Evolutionary conservation across 768 basidiomycete species (phyloP), one percentile per base, ranked within the genome.

Genomic region (Agrocybe praecox): DNA sequence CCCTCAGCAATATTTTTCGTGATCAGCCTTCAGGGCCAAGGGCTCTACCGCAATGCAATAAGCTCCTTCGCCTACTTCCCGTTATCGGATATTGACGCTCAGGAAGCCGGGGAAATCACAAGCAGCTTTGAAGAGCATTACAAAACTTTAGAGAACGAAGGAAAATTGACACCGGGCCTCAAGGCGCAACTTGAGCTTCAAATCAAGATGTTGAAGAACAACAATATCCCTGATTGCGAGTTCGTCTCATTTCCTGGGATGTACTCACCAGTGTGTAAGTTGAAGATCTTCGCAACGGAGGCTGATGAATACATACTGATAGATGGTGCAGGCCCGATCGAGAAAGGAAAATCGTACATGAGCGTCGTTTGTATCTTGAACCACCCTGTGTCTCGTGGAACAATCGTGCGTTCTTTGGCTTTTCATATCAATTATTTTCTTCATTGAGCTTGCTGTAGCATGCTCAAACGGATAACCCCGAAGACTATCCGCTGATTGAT

Each of bases 401-500:
- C 52, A 4, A 54, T 61, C 6, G 57, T 54, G 26, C 24, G 32
- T 47, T n/a, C 43, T 21, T 46, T 12, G 19, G 40, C n/a, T 33
- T 43, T 6, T 21, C 24, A 12, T 29, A 18, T 18, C 32, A 26
- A 10, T 8, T 47, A 23, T 15, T 29, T 15, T 29, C 15, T 15
- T n/a, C 19, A 17, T 18, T 49, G 4, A 33, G 7, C 5, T n/a
- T 33, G 8, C 3, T 32, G 1, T 50, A 65, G 69, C 76, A 77
- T 46, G 63, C 64, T n/a, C 64, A 49, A 29, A 72, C 67, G 18
- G 62, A 60, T 19, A 71, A 79, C 55, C 74, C 77, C 5, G 49
- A 50, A 2, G 70, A 65, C n/a, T 40, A 69, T 52, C 76, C 77
- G 1, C 69, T 59, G 23, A 70, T 77, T 42, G 76, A 80, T 59